A percentile compares a stretch with the other conserved stretches of the same genome.
Conservation (phyloP, 2,329 filamentous ascomycete species). For the Penicillium frequentans region DNA sequence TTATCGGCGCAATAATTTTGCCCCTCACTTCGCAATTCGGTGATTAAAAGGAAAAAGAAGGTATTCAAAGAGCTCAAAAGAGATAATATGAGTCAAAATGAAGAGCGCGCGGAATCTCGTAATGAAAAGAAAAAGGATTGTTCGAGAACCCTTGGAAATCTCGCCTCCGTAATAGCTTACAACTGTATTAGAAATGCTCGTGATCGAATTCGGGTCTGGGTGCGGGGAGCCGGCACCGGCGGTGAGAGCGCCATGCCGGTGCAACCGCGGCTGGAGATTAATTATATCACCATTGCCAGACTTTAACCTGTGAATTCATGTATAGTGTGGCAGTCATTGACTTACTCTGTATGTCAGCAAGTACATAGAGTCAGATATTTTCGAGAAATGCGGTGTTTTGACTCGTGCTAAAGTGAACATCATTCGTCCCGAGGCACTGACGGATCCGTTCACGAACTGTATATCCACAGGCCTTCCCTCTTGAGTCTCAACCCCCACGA, state of each 20-base stretch:
- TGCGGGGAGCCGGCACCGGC: slow-evolving; percentile 21
- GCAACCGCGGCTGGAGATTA: neutral
- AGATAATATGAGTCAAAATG: neutral
- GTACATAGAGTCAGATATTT: neutral
- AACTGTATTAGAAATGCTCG: slow-evolving; percentile 25
- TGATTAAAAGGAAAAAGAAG: slow-evolving; percentile 5
- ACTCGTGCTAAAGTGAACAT: neutral
- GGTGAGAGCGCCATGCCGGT: slow-evolving; percentile 9
- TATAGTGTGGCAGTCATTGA: no score
- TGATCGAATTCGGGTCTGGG: slow-evolving; percentile 13
- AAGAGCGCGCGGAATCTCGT: neutral
- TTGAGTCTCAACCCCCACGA: no score
- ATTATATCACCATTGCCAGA: no score
- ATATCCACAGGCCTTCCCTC: no score
- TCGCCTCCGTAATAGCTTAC: slow-evolving; percentile 21
- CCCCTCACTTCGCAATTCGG: slow-evolving; percentile 25
- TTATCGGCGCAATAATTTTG: slow-evolving; percentile 12
- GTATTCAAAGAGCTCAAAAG: neutral
- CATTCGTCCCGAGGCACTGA: neutral
- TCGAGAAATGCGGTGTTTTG: neutral
- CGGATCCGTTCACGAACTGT: no score
- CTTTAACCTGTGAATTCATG: no score
- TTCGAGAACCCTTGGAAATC: slow-evolving; percentile 4
- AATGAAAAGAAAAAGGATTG: neutral
- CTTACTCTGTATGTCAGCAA: no score